Conservation (phyloP, 1,139 yeast species). For the Lodderomyces pseudojiufengensis region DNA sequence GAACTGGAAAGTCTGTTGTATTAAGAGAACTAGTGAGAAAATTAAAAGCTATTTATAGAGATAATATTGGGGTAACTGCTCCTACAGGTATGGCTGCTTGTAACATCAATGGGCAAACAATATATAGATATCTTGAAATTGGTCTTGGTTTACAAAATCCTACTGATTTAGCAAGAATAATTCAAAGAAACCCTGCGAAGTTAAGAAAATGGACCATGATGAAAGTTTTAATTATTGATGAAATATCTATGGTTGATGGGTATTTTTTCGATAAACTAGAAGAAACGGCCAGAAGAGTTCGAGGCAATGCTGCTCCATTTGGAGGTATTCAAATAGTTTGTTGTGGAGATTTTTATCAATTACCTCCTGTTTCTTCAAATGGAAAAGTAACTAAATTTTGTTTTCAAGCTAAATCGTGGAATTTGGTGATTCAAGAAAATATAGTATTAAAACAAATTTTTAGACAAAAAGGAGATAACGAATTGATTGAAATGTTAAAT, state of each 20-base stretch:
- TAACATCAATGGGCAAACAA: conserved; percentile 78
- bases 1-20: conserved; percentile 82
- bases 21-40: conserved; percentile 54
- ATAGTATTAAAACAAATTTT: conserved; percentile 61
- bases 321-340: conserved; percentile 80
- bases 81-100: conserved; percentile 92
- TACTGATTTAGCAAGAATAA: conserved; percentile 38
- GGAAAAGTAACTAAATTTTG: conserved; percentile 42
- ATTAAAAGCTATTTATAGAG: conserved; percentile 30
- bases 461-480: conserved; percentile 67
- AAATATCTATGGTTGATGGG: conserved; percentile 80
- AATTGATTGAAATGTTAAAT: conserved; percentile 70
- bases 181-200: conserved; percentile 43
- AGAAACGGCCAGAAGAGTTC: conserved; percentile 50
- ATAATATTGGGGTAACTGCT: conserved; percentile 75
- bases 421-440: conserved; percentile 48
- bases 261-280: conserved; percentile 62
- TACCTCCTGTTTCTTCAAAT: conserved; percentile 70
- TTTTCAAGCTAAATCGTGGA: conserved; percentile 61
- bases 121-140: conserved; percentile 74
- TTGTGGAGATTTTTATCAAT: conserved; percentile 83
- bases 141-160: conserved; percentile 64
- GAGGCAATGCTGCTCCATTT: conserved; percentile 51
- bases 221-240: conserved; percentile 72
- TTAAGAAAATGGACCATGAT: conserved; percentile 56